Base-by-base conservation (phyloP, 1,284 basidiomycete species). In the Ganoderma lingzhi region DNA sequence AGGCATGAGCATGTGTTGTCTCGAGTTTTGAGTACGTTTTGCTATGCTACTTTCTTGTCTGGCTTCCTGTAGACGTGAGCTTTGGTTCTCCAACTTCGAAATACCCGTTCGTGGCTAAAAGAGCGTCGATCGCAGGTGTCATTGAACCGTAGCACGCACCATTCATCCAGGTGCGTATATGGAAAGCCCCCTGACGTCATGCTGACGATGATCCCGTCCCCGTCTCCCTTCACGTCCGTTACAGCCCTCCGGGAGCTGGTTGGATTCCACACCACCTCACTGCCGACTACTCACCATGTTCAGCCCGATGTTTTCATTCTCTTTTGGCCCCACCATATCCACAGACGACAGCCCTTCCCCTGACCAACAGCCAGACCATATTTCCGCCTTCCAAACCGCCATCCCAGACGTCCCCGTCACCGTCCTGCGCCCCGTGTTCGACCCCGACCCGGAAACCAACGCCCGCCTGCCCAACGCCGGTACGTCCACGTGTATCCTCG, bases 391-490 rank as follows among this genome's bases (percentile, higher is more conserved):
- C 2, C 69, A 73, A 45, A 74, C 73, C 30, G 66, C 65, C 42
- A 61, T 74, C 30, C 64, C 63, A 14, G 59, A 72, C 23, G 70
- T 67, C 2, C 67, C 70, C 37, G 74, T 73, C 10, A 76, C 75
- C 23, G 61, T 66, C 45, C 65, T 71, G 6, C 71, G 74, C 23
- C 71, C 70, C 19, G 74, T 73, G 2, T 75, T 67, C 67, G 73
- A 73, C 48, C 74, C 75, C 6, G 64, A 64, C 12, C 58, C 65
- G 12, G 51, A n/a, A n/a, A 37, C 69, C 37, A 55, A 63, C 39
- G 62, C 68, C 23, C 30, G 64, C 14, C 69, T 76, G 2, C 64
- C 68, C 41, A 74, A 75, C 61, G 63, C 75, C 14, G 75, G 75
- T 76, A 41, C 39, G 39, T 41, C 39, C 39, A 48, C 17, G 66